These are phyloP conservation scores for Hydnomerulius pinastri DNA, from an alignment of 768 basidiomycete species.

Conservation along the genomic window DNA sequence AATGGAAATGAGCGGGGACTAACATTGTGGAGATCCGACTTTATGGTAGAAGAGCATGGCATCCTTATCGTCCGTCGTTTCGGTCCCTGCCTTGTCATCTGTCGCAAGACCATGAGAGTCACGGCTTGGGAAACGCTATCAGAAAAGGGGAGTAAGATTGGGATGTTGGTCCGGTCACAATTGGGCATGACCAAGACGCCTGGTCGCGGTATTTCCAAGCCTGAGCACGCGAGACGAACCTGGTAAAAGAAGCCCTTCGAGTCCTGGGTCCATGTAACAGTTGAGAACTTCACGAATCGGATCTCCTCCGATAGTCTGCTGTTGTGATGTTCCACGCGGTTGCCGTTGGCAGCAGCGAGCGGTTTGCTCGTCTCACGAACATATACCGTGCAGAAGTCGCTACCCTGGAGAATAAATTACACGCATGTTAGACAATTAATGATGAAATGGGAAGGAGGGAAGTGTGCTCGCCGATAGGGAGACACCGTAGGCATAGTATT, in stretches of 20 bases:
- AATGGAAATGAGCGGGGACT: conserved; percentile 16
- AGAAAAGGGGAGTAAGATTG: background rate
- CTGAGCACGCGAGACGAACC: conserved; percentile 27
- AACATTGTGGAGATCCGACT: conserved; percentile 71
- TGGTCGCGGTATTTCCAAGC: background rate
- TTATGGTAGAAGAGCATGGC: conserved; percentile 79
- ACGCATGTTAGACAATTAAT: conserved; percentile 1
- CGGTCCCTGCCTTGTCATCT: conserved; percentile 56
- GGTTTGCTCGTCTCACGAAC: conserved; percentile 64
- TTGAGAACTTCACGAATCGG: conserved; percentile 76
- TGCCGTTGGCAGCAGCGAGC: conserved; percentile 43
- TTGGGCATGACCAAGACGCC: background rate
- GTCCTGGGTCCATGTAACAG: conserved; percentile 73
- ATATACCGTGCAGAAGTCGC: conserved; percentile 71
- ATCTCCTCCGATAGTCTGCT: conserved; percentile 64
- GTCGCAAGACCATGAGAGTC: conserved; percentile 44
- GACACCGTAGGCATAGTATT: conserved; percentile 77
- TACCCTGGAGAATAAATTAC: conserved; percentile 48
- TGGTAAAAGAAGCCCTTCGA: conserved; percentile 87
- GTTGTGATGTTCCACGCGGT: conserved; percentile 45
- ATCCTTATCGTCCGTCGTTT: conserved; percentile 62
- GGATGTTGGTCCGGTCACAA: background rate
- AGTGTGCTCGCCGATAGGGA: conserved; percentile 59
- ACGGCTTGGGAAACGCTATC: conserved; percentile 58
- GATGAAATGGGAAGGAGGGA: conserved; percentile 5